Percentiles rank a stretch among this genome's conserved stretches.
phyloP scores from a whole-genome alignment of 1,284 basidiomycete genomes.

The Sutorius eximius region DNA sequence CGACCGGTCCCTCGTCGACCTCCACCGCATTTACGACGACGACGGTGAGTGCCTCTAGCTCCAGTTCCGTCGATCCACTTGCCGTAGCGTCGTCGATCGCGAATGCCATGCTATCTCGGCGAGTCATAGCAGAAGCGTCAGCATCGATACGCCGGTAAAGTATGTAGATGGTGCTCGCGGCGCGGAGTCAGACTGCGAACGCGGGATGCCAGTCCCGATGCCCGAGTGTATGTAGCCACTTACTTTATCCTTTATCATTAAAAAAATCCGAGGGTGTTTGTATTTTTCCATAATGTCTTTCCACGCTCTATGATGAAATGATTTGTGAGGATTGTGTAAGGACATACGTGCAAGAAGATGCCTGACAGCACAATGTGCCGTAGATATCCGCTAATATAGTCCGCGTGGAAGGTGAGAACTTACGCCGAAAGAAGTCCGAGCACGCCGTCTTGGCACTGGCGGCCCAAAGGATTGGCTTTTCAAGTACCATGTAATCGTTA shows the following conservation, averaged over 20 bases:
- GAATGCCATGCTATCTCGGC: constrained; percentile 6
- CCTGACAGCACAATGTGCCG: no score
- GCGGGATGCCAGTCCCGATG: background rate
- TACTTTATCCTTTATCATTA: background rate
- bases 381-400: no score
- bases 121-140: background rate
- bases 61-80: constrained; percentile 16
- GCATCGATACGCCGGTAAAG: background rate
- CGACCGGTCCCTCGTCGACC: constrained; percentile 9
- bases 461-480: background rate
- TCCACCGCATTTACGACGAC: constrained; percentile 6
- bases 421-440: no score
- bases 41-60: constrained; percentile 10
- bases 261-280: background rate
- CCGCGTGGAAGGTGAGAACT: no score
- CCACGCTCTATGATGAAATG: no score
- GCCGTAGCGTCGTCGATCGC: constrained; percentile 28
- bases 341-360: no score
- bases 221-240: background rate
- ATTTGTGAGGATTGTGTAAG: no score
- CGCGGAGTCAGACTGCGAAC: background rate
- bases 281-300: background rate
- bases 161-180: background rate
- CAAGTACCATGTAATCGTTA: background rate
- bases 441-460: no score